Conservation (phyloP, 2,329 filamentous ascomycete genomes). For the Ambrosiella cleistominuta region DNA sequence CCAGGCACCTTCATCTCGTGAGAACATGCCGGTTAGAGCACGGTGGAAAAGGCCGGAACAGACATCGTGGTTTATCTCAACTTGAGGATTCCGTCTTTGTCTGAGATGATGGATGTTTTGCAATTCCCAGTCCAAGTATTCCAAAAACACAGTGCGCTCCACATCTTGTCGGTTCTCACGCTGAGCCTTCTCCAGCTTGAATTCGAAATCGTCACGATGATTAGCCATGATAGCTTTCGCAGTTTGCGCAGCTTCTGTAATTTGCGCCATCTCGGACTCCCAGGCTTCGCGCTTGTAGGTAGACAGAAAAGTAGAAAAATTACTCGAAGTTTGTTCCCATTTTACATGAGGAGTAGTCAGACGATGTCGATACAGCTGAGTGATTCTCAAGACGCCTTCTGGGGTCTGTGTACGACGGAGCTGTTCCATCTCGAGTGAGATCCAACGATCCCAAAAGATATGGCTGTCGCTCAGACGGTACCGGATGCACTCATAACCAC, state of each 20-base stretch:
- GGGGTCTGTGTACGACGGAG: conserved; percentile 37
- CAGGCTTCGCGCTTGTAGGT: conserved; percentile 53
- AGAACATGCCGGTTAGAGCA: conserved; percentile 51
- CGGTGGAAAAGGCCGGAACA: conserved; percentile 59
- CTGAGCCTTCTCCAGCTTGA: conserved; percentile 41
- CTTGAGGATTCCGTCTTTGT: conserved; percentile 26
- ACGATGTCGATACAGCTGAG: conserved; percentile 51
- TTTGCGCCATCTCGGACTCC: conserved; percentile 54
- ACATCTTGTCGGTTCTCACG: conserved; percentile 37
- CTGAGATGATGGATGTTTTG: conserved; percentile 33
- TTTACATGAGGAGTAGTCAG: conserved; percentile 54
- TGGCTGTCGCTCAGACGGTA: conserved; percentile 64
- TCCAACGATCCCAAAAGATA: conserved; percentile 62
- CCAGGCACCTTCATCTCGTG: conserved; percentile 61
- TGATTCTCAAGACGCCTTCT: conserved; percentile 45
- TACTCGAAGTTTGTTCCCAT: conserved; percentile 58
- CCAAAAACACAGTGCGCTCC: conserved; percentile 33
- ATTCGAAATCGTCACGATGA: conserved; percentile 50
- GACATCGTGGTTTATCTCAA: conserved; percentile 30
- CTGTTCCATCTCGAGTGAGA: conserved; percentile 52
- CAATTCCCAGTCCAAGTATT: conserved; percentile 79
- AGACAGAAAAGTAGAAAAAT: conserved; percentile 58
- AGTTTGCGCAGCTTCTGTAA: conserved; percentile 42
- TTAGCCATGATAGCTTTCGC: conserved; percentile 44
- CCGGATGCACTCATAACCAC: conserved; percentile 53